Conservation (phyloP, 495 filamentous ascomycete genomes). For the Beverwykella pulmonaria region DNA sequence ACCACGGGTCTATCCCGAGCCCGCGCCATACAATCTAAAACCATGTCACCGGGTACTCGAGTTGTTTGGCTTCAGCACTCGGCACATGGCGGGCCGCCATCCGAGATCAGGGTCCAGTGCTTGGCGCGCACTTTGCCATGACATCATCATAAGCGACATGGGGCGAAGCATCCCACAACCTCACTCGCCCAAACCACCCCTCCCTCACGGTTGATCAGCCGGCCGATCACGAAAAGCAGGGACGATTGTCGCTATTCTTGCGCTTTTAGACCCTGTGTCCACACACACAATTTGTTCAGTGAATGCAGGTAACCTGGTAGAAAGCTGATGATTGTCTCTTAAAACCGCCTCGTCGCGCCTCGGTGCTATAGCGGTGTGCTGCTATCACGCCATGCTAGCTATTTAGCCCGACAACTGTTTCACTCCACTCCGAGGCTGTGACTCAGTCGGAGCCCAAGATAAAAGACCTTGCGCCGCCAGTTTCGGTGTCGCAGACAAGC, state of each 20-base stretch:
- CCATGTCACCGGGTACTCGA: too few species aligned
- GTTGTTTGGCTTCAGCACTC: background rate
- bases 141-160: background rate
- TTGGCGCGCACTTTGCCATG: background rate
- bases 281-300: background rate
- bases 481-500: background rate
- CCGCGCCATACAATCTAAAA: too few species aligned
- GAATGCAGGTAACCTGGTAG: background rate
- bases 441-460: background rate
- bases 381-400: background rate
- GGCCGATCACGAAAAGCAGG: background rate
- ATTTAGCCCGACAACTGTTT: background rate
- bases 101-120: background rate
- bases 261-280: background rate
- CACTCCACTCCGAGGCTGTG: background rate
- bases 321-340: background rate
- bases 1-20: background rate
- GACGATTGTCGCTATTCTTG: background rate
- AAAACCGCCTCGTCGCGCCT: background rate
- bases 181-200: background rate
- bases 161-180: background rate
- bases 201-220: conserved; percentile 4
- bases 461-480: background rate
- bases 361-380: background rate
- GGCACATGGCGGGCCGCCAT: background rate